phyloP scores from a whole-genome alignment of 176 grass and related monocot genomes.

The Dactylis glomerata region DNA sequence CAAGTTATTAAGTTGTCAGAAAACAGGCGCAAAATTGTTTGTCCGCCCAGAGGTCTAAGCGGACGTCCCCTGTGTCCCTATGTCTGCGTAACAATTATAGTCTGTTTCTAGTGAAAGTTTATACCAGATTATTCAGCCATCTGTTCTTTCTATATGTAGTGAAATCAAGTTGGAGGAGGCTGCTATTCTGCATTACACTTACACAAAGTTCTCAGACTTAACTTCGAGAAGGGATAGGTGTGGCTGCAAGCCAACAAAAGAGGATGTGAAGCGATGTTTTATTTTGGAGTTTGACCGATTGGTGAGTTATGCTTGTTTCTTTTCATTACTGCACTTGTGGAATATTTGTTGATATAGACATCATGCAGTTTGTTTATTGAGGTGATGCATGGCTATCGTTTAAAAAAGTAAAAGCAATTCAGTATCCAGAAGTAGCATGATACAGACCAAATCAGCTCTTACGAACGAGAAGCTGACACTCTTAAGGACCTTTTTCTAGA shows the following conservation, averaged over 20 bases:
- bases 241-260: constrained; percentile 95
- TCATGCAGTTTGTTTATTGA: constrained; percentile 1
- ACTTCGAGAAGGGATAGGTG: constrained; percentile 92
- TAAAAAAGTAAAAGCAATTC: not conserved
- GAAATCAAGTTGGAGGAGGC: constrained; percentile 98
- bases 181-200: constrained; percentile 96
- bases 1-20: too few relatives aligned
- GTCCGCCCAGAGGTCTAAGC: too few relatives aligned
- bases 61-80: too few relatives aligned
- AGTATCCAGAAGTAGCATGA: not conserved
- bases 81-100: too few relatives aligned
- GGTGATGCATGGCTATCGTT: not conserved
- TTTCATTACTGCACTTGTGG: not conserved
- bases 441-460: not conserved
- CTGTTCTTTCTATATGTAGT: constrained; percentile 41
- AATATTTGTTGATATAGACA: not conserved
- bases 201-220: constrained; percentile 89
- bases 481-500: not conserved
- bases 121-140: not conserved
- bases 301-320: constrained; percentile 46
- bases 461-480: not conserved
- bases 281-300: constrained; percentile 97
- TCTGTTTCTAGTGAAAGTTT: not conserved
- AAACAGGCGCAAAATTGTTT: too few relatives aligned
- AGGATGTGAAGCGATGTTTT: constrained; percentile 95